Evolutionary conservation across 257 asterid genomes (phyloP).

Genomic region (Solanum pennellii): DNA sequence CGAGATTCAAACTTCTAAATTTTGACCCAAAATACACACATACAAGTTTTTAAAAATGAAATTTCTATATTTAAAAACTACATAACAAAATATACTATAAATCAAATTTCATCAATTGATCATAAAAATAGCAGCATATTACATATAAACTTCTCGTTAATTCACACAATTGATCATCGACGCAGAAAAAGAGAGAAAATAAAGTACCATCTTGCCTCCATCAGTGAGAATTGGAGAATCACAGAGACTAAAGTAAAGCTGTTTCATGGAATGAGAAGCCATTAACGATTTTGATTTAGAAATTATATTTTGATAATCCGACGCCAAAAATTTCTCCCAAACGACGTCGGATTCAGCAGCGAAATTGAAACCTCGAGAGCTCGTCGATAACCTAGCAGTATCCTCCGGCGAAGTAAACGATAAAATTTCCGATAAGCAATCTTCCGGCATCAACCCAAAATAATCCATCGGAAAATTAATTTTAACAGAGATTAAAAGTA

Average conservation of each 20-base stretch:
- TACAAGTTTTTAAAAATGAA: rapidly evolving
- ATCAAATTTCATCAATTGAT: background rate
- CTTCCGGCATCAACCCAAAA: conserved; percentile 7
- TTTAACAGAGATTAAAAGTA: background rate
- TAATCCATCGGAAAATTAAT: background rate
- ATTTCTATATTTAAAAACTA: background rate
- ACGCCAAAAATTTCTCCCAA: conserved; percentile 8
- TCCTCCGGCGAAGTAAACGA: conserved; percentile 14
- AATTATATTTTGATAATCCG: background rate
- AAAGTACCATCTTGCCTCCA: background rate
- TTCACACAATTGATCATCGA: background rate
- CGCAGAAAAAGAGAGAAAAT: background rate
- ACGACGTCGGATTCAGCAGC: conserved; percentile 19
- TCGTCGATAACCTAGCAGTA: background rate
- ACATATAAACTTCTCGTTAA: no score
- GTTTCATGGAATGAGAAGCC: background rate
- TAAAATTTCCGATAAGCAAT: conserved; percentile 1
- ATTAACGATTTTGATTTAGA: background rate
- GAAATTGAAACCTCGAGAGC: background rate
- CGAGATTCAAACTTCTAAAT: background rate
- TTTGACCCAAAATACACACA: background rate
- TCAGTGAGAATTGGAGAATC: background rate
- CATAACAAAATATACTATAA: no score
- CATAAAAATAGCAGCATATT: background rate
- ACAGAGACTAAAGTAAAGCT: background rate